Percentiles rank a stretch among this genome's conserved stretches.
These are phyloP conservation scores for Vaccinium darrowii DNA, from an alignment of 148 eudicot species.

Conservation along the genomic window DNA sequence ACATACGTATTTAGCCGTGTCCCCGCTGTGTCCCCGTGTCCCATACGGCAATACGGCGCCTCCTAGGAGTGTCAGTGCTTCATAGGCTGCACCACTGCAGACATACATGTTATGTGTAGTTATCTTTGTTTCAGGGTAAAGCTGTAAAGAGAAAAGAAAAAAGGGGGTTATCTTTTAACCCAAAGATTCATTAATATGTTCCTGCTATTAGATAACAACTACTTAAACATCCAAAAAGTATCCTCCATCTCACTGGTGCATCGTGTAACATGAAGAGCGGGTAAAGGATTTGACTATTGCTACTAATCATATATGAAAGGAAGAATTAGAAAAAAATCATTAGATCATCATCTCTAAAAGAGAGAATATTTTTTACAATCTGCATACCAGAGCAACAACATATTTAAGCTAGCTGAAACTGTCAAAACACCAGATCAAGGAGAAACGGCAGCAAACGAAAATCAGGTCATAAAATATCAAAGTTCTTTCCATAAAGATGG, in stretches of 20 bases:
- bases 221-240: background rate
- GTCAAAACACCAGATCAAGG: background rate
- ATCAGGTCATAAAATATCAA: background rate
- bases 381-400: background rate
- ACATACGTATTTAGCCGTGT: no score
- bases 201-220: background rate
- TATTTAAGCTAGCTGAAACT: background rate
- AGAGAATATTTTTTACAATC: background rate
- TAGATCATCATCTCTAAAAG: background rate
- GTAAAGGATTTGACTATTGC: background rate
- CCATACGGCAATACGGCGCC: no score
- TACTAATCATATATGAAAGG: background rate
- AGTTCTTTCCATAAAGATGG: background rate
- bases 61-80: no score
- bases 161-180: background rate
- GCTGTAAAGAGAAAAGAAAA: no score
- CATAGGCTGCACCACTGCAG: background rate
- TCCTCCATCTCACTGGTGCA: background rate
- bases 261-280: background rate
- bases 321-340: background rate
- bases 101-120: background rate
- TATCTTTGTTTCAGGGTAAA: background rate
- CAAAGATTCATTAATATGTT: background rate
- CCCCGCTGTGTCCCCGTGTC: no score
- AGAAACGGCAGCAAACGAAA: background rate